Base-by-base conservation (phyloP, 202 grass and related monocot species). In the Dendrocalamus latiflorus region DNA sequence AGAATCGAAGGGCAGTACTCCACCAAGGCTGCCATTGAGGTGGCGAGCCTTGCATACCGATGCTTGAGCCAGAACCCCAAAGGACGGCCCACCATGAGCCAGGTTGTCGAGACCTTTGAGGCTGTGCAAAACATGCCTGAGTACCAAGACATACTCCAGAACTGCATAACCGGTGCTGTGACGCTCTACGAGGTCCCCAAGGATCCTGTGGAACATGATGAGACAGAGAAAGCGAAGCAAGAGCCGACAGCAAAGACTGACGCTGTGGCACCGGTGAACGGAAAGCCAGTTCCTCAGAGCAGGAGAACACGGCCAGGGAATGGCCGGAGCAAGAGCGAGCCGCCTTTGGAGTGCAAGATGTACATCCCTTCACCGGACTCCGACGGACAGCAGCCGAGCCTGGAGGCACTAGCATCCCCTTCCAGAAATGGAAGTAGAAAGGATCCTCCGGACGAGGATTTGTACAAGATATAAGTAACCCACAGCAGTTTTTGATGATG, bases 1-100 rank as follows among this genome's bases (percentile, higher is more conserved):
- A 95, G 97, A 88, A 90, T 99, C 93, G 97, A 99, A 87, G 97
- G 97, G 28, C 97, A 99, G 16, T 99, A 99, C 81, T 99, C 97
- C 3, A 90, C 86, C 56, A 96, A 96, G 72, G 89, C 89, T 12
- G 91, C 89, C 36, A 83, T 82, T n/a, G 93, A 92, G 81, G 91
- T 94, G 10, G 93, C 93, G 0, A 83, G 85, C 75, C 81, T 99
- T 45, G 86, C 91, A 25, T 93, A 99, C 65, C 82, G 87, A 50
- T 99, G 97, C 75, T 78, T 99, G 65, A 99, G 89, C 63, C 97
- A 96, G 70, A 94, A 88, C 53, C 97, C 93, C 15, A 99, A 99
- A 84, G 89, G 91, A n/a, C 69, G 97, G 25, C 97, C 97, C 2
- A 72, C 63, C 67, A 99, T 96, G 93, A 94, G 76, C 61, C 88